Base-by-base conservation (phyloP, 2,329 filamentous ascomycete genomes). In the Capronia coronata region DNA sequence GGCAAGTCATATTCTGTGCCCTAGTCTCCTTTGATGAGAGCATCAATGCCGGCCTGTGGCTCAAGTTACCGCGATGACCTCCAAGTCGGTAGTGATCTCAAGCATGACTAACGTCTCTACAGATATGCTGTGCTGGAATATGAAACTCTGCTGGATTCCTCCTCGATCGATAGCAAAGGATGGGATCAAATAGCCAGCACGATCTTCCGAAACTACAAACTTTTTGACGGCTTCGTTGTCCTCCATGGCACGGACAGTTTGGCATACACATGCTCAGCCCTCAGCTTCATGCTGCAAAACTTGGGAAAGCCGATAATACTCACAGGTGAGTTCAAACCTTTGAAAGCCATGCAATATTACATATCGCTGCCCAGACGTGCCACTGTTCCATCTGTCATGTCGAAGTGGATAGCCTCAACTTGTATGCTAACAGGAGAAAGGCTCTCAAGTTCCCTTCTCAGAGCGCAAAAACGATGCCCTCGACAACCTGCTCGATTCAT, bases 231-330 rank as follows among this genome's bases (percentile, higher is more conserved):
- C 16, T 95, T 95, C 63, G 87, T 95, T 18, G 82, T 95, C 34
- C 80, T 94, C 27, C 89, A 95, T 67, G 89, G 89, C 53, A 95
- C 89, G 5, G 89, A 95, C 68, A 94, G 87, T 38, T 74, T 95
- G 44, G 86, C 85, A 14, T 95, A 95, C 69, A 93, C 88, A 3
- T 86, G 86, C 54, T 94, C 88, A 3, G 90, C 90, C 2, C 75
- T 96, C 50, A 93, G 87, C 59, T 96, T 95, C 71, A 94, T 95
- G 87, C 79, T 95, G 65, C 79, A 86, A 62, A 88, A 94, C 63
- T 75, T 96, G 11, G 89, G 88, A 43, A 96, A 95, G 71, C 87
- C 90, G 1, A 87, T 95, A 25, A 84, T 96, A 47, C 74, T 96
- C 42, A 96, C 90, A 2, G 74, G 73, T 52, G 50, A 13, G 46